Evolutionary conservation across 2,329 filamentous ascomycete species (phyloP).

Genomic region (Talaromyces sp.): DNA sequence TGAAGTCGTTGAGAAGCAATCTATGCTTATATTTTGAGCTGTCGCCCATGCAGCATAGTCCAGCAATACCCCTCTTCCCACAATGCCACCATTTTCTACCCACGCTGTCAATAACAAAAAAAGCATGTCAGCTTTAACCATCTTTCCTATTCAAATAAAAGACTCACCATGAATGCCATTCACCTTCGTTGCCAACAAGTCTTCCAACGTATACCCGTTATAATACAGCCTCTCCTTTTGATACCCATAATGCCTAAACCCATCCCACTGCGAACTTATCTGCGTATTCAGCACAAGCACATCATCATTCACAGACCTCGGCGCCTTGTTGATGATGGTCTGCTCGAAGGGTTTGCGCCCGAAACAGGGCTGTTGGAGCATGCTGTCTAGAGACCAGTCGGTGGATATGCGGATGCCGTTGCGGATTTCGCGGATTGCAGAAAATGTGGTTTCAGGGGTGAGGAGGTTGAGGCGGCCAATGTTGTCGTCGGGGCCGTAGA

Average conservation of each 20-base stretch:
- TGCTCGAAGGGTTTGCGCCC: constrained; percentile 26
- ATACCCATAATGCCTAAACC: constrained; percentile 39
- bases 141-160: not conserved
- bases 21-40: constrained; percentile 31
- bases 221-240: constrained; percentile 36
- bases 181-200: constrained; percentile 26
- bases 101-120: constrained; percentile 27
- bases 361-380: not conserved
- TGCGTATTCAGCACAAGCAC: constrained; percentile 58
- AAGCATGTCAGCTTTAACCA: not conserved
- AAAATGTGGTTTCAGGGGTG: not conserved
- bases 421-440: not conserved
- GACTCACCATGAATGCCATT: constrained; percentile 33
- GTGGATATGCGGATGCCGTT: not conserved
- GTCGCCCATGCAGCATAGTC: constrained; percentile 47
- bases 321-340: constrained; percentile 50
- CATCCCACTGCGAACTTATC: constrained; percentile 53
- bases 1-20: constrained; percentile 38
- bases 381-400: not conserved
- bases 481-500: not conserved
- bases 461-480: not conserved
- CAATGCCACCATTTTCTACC: constrained; percentile 22
- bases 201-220: constrained; percentile 38
- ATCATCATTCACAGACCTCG: constrained; percentile 58
- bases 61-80: constrained; percentile 48